These are phyloP conservation scores for Ceratobasidium sp. DNA, from an alignment of 1,284 basidiomycete genomes.

Conservation along the genomic window DNA sequence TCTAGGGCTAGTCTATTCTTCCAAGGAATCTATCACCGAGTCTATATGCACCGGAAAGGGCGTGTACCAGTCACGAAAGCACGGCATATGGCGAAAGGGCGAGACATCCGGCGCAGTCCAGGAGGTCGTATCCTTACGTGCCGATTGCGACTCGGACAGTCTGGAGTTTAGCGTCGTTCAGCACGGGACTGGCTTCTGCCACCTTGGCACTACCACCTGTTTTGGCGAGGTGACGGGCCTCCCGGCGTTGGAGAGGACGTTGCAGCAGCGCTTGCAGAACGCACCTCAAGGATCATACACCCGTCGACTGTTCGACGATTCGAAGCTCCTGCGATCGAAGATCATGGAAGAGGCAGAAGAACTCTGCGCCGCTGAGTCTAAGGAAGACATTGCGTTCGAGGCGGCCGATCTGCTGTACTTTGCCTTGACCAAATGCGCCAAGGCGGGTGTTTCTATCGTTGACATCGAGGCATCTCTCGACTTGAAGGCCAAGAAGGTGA, in stretches of 20 bases:
- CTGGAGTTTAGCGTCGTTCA: constrained; percentile 94
- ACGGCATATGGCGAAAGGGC: constrained; percentile 97
- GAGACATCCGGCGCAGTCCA: constrained; percentile 96
- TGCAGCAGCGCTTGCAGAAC: constrained; percentile 74
- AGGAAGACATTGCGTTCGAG: constrained; percentile 93
- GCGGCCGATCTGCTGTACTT: constrained; percentile 98
- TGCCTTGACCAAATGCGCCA: constrained; percentile 86
- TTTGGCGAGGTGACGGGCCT: constrained; percentile 85
- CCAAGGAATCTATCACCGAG: constrained; percentile 84
- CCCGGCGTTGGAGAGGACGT: constrained; percentile 82
- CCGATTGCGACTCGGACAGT: constrained; percentile 95
- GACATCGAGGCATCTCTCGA: constrained; percentile 91
- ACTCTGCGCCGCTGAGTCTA: constrained; percentile 83
- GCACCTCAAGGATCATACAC: constrained; percentile 96
- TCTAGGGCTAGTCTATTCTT: constrained; percentile 98
- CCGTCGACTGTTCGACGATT: constrained; percentile 85
- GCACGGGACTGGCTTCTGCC: constrained; percentile 93
- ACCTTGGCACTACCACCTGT: constrained; percentile 86
- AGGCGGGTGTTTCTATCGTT: constrained; percentile 82
- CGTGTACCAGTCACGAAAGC: constrained; percentile 96
- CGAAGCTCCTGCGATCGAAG: constrained; percentile 86
- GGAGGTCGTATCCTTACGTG: constrained; percentile 80
- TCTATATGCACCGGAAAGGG: constrained; percentile 90
- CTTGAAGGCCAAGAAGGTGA: constrained; percentile 87
- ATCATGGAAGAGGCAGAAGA: constrained; percentile 99